Conservation (phyloP, 2,329 filamentous ascomycete genomes). For the Calonectria pteridis region DNA sequence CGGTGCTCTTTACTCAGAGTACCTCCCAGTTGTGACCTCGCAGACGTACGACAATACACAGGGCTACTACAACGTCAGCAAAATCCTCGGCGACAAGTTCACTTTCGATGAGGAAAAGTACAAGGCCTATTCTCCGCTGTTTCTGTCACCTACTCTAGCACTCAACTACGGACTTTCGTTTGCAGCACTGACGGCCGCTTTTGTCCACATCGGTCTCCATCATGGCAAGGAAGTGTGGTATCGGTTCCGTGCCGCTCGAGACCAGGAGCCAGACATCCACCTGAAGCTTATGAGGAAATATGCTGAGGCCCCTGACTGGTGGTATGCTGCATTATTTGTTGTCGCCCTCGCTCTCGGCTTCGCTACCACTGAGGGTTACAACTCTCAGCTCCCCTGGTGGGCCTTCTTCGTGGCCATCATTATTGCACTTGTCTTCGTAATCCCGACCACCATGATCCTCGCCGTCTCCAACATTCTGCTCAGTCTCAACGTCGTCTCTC, state of each 20-base stretch:
- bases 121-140: conserved; percentile 65
- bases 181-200: conserved; percentile 58
- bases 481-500: conserved; percentile 56
- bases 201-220: conserved; percentile 53
- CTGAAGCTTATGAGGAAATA: conserved; percentile 51
- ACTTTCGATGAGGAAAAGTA: conserved; percentile 65
- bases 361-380: conserved; percentile 40
- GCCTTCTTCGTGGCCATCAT: conserved; percentile 45
- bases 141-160: conserved; percentile 61
- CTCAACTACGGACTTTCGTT: conserved; percentile 59
- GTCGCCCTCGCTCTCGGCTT: conserved; percentile 50
- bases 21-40: conserved; percentile 66
- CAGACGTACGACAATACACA: conserved; percentile 70
- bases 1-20: conserved; percentile 61
- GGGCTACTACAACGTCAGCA: conserved; percentile 60
- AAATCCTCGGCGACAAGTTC: conserved; percentile 61
- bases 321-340: conserved; percentile 51
- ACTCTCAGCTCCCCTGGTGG: conserved; percentile 47
- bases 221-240: conserved; percentile 59
- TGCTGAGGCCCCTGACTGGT: conserved; percentile 54
- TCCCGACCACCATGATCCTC: conserved; percentile 46
- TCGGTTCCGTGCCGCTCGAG: conserved; percentile 58
- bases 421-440: conserved; percentile 41
- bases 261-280: conserved; percentile 55
- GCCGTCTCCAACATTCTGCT: conserved; percentile 53